Percentiles rank a stretch among this genome's conserved stretches.
phyloP scores from a whole-genome alignment of 2,329 filamentous ascomycete genomes.

The Thermoascus crustaceus region DNA sequence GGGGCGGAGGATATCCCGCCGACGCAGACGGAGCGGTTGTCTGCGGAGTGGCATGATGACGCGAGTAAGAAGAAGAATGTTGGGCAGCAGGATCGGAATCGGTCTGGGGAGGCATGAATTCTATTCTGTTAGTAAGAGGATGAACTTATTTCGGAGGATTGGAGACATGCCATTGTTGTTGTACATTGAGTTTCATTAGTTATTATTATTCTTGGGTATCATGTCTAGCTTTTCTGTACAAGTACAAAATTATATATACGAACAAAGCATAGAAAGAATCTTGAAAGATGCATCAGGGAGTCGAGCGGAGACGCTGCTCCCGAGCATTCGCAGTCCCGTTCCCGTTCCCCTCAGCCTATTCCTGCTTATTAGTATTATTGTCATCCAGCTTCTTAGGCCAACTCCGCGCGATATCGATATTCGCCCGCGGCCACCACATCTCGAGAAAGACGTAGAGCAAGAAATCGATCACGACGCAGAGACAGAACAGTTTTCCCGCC shows the following conservation, averaged over 20 bases:
- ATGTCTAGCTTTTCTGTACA: no score
- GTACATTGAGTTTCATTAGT: no score
- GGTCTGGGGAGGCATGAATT: neutral
- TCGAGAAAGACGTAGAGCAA: conserved; percentile 83
- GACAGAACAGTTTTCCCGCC: conserved; percentile 94
- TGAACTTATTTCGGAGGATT: no score
- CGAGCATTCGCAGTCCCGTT: neutral
- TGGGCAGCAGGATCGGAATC: neutral
- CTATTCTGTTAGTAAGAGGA: no score
- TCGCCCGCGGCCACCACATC: conserved; percentile 71
- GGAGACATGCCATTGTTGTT: no score
- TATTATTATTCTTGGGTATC: no score
- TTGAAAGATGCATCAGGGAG: neutral
- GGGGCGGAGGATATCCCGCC: conserved; percentile 23
- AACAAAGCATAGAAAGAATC: no score
- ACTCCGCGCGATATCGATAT: conserved; percentile 80
- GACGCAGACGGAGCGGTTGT: conserved; percentile 17
- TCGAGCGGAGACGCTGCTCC: neutral
- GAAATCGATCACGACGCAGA: conserved; percentile 92
- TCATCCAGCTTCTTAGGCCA: conserved; percentile 76
- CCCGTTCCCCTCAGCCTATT: neutral
- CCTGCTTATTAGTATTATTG: conserved; percentile 6
- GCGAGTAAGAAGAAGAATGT: conserved; percentile 16
- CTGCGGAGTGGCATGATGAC: conserved; percentile 24
- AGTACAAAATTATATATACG: no score